A percentile compares a stretch with the other conserved stretches of the same genome.
Evolutionary conservation across 1,284 basidiomycete genomes (phyloP).

Genomic region (Paramarasmius palmivorus): DNA sequence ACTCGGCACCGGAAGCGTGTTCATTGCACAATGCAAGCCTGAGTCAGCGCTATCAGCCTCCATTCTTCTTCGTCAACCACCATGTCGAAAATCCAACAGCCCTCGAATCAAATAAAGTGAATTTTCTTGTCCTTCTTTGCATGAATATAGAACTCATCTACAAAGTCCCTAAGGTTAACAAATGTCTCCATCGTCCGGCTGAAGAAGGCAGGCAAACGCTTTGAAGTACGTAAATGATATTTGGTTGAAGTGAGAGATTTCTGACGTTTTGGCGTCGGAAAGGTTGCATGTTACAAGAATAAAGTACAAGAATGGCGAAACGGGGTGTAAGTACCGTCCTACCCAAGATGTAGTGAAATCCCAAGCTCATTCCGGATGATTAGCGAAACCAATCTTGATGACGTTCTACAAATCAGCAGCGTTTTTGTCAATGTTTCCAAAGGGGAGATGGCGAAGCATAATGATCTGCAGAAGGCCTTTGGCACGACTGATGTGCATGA

Average conservation of each 20-base stretch:
- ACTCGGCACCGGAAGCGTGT: no score
- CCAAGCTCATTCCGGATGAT: neutral
- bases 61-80: no score
- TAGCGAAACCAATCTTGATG: constrained; percentile 91
- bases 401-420: constrained; percentile 96
- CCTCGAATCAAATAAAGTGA: constrained; percentile 87
- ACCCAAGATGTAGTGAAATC: neutral
- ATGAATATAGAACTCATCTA: constrained; percentile 15
- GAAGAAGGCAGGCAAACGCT: constrained; percentile 96
- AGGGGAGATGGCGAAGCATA: constrained; percentile 87
- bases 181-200: constrained; percentile 96
- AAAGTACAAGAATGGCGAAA: constrained; percentile 97
- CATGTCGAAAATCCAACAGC: constrained; percentile 71
- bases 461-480: constrained; percentile 92
- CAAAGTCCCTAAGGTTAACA: constrained; percentile 64
- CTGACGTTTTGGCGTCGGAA: neutral
- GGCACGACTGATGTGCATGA: constrained; percentile 73
- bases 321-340: constrained; percentile 66
- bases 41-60: no score
- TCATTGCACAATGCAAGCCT: no score
- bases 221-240: constrained; percentile 52
- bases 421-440: constrained; percentile 98
- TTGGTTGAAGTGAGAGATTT: no score
- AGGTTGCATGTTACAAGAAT: constrained; percentile 99
- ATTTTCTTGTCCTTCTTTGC: constrained; percentile 1